phyloP scores from a whole-genome alignment of 345 rosid species.

The Pugionium dolabratum region DNA sequence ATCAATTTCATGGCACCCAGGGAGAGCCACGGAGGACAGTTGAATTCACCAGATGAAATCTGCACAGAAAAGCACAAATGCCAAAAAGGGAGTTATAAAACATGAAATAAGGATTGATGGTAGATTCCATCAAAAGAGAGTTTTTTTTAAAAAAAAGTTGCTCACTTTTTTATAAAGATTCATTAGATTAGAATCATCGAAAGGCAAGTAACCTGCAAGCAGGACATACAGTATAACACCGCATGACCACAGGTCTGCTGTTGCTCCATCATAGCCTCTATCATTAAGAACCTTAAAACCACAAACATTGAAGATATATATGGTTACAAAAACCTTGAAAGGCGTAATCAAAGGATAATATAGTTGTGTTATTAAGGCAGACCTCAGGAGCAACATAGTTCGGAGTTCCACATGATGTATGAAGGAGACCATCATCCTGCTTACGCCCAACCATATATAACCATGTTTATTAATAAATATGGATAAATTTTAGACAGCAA shows the following conservation, averaged over 20 bases:
- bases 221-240: slow-evolving; percentile 95
- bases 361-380: slow-evolving; percentile 15
- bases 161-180: slow-evolving; percentile 96
- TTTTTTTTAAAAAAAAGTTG: slow-evolving; percentile 33
- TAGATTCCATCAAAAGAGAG: slow-evolving; percentile 3
- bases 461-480: slow-evolving; percentile 27
- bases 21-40: slow-evolving; percentile 96
- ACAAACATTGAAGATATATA: background rate
- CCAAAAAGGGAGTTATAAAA: slow-evolving; percentile 6
- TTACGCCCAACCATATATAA: slow-evolving; percentile 29
- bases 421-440: slow-evolving; percentile 97
- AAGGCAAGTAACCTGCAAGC: slow-evolving; percentile 99
- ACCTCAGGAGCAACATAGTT: slow-evolving; percentile 99
- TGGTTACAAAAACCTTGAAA: background rate
- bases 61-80: slow-evolving; percentile 39
- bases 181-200: slow-evolving; percentile 94
- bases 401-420: slow-evolving; percentile 96
- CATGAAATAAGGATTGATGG: background rate
- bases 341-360: background rate
- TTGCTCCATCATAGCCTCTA: slow-evolving; percentile 94
- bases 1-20: slow-evolving; percentile 83
- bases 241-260: slow-evolving; percentile 97
- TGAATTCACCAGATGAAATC: slow-evolving; percentile 93
- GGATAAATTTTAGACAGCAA: background rate
- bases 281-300: slow-evolving; percentile 80